Conservation (phyloP, 2,329 filamentous ascomycete genomes). For the Aspergillus pseudoterreus region DNA sequence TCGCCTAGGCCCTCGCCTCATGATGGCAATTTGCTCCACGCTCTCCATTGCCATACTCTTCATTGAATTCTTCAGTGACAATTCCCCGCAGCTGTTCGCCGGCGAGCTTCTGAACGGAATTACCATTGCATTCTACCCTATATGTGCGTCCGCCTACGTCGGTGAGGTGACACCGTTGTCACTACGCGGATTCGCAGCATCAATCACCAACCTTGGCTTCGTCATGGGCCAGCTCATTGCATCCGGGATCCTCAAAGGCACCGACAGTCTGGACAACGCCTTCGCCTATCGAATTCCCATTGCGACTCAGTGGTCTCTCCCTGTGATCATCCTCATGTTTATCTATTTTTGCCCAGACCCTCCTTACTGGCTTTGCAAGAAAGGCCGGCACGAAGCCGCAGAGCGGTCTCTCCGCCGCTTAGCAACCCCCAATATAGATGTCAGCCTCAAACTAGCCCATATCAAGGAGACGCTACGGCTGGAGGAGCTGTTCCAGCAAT, state of each 20-base stretch:
- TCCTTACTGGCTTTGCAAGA: conserved; percentile 16
- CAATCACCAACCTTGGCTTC: background rate
- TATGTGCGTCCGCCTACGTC: background rate
- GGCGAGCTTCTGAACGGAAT: background rate
- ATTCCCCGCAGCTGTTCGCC: background rate
- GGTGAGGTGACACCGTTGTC: background rate
- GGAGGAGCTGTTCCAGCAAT: background rate
- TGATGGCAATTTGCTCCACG: background rate
- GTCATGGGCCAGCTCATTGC: background rate
- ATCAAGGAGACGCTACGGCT: background rate
- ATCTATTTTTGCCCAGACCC: conserved; percentile 13
- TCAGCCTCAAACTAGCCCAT: background rate
- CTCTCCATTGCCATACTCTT: background rate
- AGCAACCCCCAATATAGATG: background rate
- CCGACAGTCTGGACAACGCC: background rate
- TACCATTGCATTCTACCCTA: background rate
- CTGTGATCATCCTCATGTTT: conserved; percentile 9
- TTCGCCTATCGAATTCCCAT: conserved; percentile 16
- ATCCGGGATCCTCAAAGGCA: background rate
- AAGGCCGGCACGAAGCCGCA: conserved; percentile 5
- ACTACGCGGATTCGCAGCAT: background rate
- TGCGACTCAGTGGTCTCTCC: conserved; percentile 14
- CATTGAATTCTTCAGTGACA: background rate
- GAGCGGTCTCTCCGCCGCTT: background rate
- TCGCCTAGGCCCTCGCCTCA: background rate